These are phyloP conservation scores for Trichoderma atrobrunneum DNA, from an alignment of 2,329 filamentous ascomycete genomes.

Conservation along the genomic window DNA sequence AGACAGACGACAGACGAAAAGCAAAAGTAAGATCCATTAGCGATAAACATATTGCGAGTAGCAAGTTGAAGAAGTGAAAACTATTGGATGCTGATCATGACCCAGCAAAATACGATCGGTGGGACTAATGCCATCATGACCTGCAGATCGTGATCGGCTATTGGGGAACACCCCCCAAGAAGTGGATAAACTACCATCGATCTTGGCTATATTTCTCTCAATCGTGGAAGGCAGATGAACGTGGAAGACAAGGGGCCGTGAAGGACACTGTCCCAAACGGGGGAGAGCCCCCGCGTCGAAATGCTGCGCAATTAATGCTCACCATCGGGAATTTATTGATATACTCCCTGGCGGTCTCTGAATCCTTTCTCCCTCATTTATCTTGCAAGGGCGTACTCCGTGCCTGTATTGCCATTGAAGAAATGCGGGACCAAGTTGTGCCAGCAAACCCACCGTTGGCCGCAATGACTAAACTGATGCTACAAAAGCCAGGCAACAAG, in stretches of 20 bases:
- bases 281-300: not conserved
- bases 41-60: not conserved
- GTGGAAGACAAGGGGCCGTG: not conserved
- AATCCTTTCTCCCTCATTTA: not conserved
- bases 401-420: not conserved
- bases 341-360: not conserved
- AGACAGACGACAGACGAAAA: not conserved
- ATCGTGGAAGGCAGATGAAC: not conserved
- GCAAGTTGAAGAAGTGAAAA: not conserved
- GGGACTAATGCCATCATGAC: conserved; percentile 2
- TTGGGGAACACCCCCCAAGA: not conserved
- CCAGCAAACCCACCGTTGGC: not conserved
- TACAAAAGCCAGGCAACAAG: not conserved
- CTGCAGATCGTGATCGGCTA: conserved; percentile 3
- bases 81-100: not conserved
- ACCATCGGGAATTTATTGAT: not conserved
- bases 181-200: not conserved
- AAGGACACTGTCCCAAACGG: not conserved
- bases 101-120: not conserved
- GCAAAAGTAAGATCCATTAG: not conserved
- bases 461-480: not conserved
- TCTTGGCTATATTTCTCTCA: not conserved
- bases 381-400: not conserved
- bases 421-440: not conserved
- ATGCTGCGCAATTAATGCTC: not conserved